Base-by-base conservation (phyloP, 1,284 basidiomycete genomes). In the Cystobasidium slooffiae region DNA sequence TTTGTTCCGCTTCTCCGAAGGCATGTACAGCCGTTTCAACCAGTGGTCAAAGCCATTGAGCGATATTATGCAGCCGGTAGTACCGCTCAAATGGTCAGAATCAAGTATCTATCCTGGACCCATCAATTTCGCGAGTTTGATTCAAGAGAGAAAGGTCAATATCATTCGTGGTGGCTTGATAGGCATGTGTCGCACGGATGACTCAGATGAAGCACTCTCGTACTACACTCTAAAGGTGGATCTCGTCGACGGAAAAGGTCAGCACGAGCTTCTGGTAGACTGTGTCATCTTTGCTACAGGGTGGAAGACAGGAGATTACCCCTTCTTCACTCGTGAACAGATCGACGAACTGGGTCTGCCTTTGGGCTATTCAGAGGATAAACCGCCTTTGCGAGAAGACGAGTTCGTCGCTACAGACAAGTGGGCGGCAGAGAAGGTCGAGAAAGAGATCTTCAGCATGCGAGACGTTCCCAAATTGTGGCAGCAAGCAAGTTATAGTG, bases 271-370 rank as follows among this genome's bases (percentile, higher is more conserved):
- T 20, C 46, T 59, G 22, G 69, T 58, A 39, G 69, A 75, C 22
- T 75, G 65, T 24, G 74, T 77, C n/a, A 77, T 78, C 64, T 78
- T 75, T 53, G 78, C 74, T 18, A 74, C 78, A 44, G 78, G 78
- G 1, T 78, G 78, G 78, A 44, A 55, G 16, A 78, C 78, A 18
- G 78, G 78, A 44, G 65, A 70, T 39, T 78, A 78, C 55, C 74
- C 76, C 18, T 78, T 77, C 76, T 76, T 78, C 61, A 67, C 63
- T 8, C 31, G 59, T 8, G 51, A 70, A n/a, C 67, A 62, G 37
- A 20, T 61, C 20, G 74, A 78, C 18, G 58, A 61, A 10, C 58
- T 78, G 46, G 78, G 78, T 31, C 74, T 78, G 6, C 78, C 78
- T 1, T 18, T 76, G 22, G 20, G 43, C 18, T 75, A 74, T 59